Evolutionary conservation across 2,329 filamentous ascomycete species (phyloP), one percentile per base, ranked within the genome.

Genomic region (Diaporthe vexans): DNA sequence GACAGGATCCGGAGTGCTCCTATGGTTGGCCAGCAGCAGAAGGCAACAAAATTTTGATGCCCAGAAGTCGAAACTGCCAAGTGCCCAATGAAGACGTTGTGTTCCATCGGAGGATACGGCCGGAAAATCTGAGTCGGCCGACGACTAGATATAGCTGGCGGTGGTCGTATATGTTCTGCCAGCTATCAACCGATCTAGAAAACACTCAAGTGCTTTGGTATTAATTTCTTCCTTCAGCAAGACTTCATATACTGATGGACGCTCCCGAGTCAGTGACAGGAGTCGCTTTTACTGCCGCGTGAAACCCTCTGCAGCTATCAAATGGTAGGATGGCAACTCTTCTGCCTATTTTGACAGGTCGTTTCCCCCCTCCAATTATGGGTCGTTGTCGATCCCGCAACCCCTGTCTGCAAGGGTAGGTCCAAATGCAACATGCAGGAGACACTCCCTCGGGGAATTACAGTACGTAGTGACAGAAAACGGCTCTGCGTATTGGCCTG

Each of bases 351-450:
- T 15, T 26, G 63, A 68, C 63, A 54, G 21, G 48, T 68, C 63
- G 33, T n/a, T 21, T 68, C 63, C 37, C 63, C 43, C 63, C 48
- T 54, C 33, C 26, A 68, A 54, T 40, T 54, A 33, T 17, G 63
- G 63, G 63, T 15, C 61, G 19, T 24, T 24, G 13, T 26, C 21
- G 52, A 33, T 21, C 33, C 43, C 26, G 5, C 13, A 9, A 37
- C 29, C 63, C 63, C 46, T 67, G 63, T 35, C 0, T 35, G 11
- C 63, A 26, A n/a, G 46, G 46, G 2, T 24, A 26, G 7, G 46
- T n/a, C 46, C 33, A 40, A 51, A 52, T 67, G 63, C 63, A 67
- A 10, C 46, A 37, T 67, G 46, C 63, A 67, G 63, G 63, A 67
- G 63, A 46, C 29, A 19, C 15, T 19, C 17, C 29, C 19, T 52